Conservation (phyloP, 345 rosid genomes). For the Murraya koenigii region DNA sequence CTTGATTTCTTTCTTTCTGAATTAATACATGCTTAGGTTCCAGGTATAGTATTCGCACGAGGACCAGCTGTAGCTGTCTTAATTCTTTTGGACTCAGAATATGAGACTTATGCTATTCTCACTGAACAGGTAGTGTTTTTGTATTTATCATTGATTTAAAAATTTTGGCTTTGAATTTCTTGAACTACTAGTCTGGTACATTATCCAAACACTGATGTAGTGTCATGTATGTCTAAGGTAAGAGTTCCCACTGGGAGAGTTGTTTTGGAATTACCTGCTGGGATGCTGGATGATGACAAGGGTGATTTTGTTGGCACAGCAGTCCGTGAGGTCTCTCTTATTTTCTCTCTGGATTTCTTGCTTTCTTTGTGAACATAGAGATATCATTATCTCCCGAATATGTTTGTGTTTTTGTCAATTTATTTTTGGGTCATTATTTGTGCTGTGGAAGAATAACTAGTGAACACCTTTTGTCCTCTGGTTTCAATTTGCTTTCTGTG, state of each 20-base stretch:
- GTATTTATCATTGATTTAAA: background rate
- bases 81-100: slow-evolving; percentile 70
- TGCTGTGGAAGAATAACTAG: background rate
- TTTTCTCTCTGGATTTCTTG: background rate
- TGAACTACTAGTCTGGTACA: background rate
- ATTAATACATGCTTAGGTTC: slow-evolving; percentile 61
- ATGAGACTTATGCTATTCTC: slow-evolving; percentile 73
- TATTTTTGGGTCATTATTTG: background rate
- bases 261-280: slow-evolving; percentile 91
- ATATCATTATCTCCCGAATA: background rate
- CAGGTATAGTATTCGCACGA: slow-evolving; percentile 94
- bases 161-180: background rate
- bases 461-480: background rate
- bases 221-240: slow-evolving; percentile 45
- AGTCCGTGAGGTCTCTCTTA: slow-evolving; percentile 70
- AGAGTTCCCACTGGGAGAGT: slow-evolving; percentile 82
- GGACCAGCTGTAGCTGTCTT: slow-evolving; percentile 92
- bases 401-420: background rate
- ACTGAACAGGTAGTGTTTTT: slow-evolving; percentile 70
- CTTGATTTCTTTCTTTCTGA: slow-evolving; percentile 13
- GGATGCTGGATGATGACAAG: slow-evolving; percentile 85
- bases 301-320: slow-evolving; percentile 92
- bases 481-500: background rate
- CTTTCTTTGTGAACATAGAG: background rate
- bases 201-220: slow-evolving; percentile 4